A percentile compares a stretch with the other conserved stretches of the same genome.
phyloP scores from a whole-genome alignment of 2,329 filamentous ascomycete genomes.

The Neofusicoccum parvum region DNA sequence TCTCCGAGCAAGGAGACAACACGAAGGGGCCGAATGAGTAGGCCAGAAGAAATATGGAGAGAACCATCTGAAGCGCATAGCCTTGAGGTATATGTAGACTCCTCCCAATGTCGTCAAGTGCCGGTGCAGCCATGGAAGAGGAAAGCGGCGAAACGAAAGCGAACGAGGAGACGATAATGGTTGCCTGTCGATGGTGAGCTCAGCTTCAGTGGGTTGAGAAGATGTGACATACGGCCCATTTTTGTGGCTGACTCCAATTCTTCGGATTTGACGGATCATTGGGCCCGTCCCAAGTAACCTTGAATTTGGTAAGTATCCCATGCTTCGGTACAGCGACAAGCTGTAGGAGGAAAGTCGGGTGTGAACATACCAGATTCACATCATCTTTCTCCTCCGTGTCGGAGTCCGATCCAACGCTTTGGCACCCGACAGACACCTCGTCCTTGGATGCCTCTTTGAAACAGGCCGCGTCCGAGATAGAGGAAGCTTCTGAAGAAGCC shows the following conservation, averaged over 20 bases:
- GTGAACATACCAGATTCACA: not conserved
- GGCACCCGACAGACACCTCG: not conserved
- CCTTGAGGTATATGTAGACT: slow-evolving; percentile 40
- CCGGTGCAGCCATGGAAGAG: slow-evolving; percentile 44
- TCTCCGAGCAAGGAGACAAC: slow-evolving; percentile 40
- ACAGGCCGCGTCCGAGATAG: not conserved
- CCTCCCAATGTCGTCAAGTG: slow-evolving; percentile 32
- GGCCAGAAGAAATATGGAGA: slow-evolving; percentile 44
- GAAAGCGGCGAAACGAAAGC: slow-evolving; percentile 44
- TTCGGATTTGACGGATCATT: slow-evolving; percentile 11
- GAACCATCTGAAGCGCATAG: slow-evolving; percentile 28
- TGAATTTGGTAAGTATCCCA: not conserved
- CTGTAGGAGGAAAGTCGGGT: too few relatives aligned
- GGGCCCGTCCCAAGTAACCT: slow-evolving; percentile 16
- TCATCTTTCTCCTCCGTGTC: not conserved
- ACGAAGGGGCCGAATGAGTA: slow-evolving; percentile 44
- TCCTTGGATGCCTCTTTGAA: not conserved
- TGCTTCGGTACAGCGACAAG: not conserved
- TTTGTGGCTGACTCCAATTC: slow-evolving; percentile 6
- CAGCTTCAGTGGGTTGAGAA: too few relatives aligned
- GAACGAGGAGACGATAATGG: slow-evolving; percentile 45
- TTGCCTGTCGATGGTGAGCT: slow-evolving; percentile 29
- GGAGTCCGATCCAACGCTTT: not conserved
- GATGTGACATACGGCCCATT: slow-evolving; percentile 6
- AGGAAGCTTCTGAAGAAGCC: too few relatives aligned